Evolutionary conservation across 1,284 basidiomycete species (phyloP).

Genomic region (Cryptococcus amylolentus): DNA sequence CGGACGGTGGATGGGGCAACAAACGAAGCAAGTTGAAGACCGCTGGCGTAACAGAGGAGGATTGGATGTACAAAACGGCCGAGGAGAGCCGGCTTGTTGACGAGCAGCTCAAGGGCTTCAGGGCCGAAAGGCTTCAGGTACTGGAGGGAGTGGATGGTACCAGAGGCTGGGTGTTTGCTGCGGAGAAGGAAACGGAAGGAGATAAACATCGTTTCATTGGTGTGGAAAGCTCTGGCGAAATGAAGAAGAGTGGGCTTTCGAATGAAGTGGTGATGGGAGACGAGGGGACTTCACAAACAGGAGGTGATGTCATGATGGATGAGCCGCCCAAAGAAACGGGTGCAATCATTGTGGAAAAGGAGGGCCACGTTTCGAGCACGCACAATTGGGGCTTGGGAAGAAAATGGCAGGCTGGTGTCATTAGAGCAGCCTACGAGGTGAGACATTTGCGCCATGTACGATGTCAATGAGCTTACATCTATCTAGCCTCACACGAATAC

Average conservation of each 20-base stretch:
- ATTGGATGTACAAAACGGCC: constrained; percentile 82
- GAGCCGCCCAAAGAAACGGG: background rate
- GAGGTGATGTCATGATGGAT: no score
- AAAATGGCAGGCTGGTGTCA: constrained; percentile 28
- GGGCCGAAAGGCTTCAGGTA: constrained; percentile 59
- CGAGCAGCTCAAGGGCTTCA: constrained; percentile 60
- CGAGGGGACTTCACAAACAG: constrained; percentile 5
- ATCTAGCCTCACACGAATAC: constrained; percentile 45
- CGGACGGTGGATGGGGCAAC: constrained; percentile 73
- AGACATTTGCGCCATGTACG: constrained; percentile 8
- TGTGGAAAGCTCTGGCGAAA: background rate
- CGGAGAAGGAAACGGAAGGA: constrained; percentile 11
- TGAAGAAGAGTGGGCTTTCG: constrained; percentile 13
- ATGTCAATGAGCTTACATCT: background rate
- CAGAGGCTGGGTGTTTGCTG: constrained; percentile 35
- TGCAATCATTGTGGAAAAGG: constrained; percentile 29
- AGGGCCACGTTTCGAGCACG: constrained; percentile 7
- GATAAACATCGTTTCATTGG: background rate
- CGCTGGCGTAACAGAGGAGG: constrained; percentile 73
- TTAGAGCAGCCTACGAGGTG: constrained; percentile 43
- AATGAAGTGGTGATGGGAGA: constrained; percentile 13
- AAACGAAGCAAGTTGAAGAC: constrained; percentile 47
- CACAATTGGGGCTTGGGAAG: constrained; percentile 18
- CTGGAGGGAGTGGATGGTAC: constrained; percentile 39
- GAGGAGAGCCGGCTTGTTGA: constrained; percentile 62